Evolutionary conservation across 139 green algal species (phyloP), one percentile per base, ranked within the genome.

Genomic region (Mesostigma viride): DNA sequence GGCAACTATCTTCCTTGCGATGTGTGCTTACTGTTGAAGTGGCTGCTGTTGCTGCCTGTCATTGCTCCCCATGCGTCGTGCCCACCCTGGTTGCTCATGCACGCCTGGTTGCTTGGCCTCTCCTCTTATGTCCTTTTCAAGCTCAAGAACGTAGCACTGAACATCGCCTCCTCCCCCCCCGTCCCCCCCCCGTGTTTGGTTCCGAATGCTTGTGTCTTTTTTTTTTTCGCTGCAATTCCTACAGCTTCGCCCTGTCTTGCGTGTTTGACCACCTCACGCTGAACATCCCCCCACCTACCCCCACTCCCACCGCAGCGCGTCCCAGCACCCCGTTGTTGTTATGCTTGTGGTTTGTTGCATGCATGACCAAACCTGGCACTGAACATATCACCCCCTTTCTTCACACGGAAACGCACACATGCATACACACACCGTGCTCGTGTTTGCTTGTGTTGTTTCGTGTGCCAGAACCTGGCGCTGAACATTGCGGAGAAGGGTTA

Each of bases 401-500:
- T 24, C 31, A 51, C 51, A 31, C 26, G 34, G 27, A 28, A 0
- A n/a, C n/a, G n/a, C n/a, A n/a, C n/a, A n/a, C n/a, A n/a, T n/a
- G n/a, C n/a, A n/a, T n/a, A n/a, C n/a, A n/a, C n/a, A n/a, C n/a
- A n/a, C n/a, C n/a, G n/a, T 5, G 33, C 33, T 62, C 4, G n/a
- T 58, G 20, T 26, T 6, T 6, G 20, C 6, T 27, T 51, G n/a
- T n/a, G n/a, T n/a, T n/a, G n/a, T n/a, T n/a, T n/a, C n/a, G n/a
- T 51, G 28, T 20, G 48, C 79, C 91, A 97, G 88, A 99, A 99
- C 69, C 78, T 99, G 60, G 92, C 94, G 0, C 85, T 99, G 3
- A 99, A 99, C 79, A 81, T 99, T 27, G 94, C 94, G 0, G 88
- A 96, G 51, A 98, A 98, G 78, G 94, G 94, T 1, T 99, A 97